These are phyloP conservation scores for Gossypium raimondii DNA, from an alignment of 345 rosid species.

Conservation along the genomic window DNA sequence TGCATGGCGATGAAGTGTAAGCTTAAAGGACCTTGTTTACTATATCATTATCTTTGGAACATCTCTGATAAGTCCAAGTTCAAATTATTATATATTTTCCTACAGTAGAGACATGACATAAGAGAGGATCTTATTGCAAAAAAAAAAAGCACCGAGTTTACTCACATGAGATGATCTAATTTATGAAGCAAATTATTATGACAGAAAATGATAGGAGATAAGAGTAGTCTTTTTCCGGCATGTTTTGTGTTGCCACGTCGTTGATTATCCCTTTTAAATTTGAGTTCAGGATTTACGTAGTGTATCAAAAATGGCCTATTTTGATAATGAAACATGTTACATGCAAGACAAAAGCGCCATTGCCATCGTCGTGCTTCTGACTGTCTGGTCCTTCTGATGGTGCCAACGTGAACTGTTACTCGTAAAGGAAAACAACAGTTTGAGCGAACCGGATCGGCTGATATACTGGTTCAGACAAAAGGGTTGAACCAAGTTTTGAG, in stretches of 20 bases:
- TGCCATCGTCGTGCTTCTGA: conserved; percentile 3
- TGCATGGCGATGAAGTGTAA: background rate
- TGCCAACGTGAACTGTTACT: background rate
- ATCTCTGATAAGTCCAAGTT: background rate
- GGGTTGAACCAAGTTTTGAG: too few relatives aligned
- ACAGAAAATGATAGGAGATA: background rate
- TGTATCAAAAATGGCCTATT: too few relatives aligned
- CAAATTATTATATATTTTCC: background rate
- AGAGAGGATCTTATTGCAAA: background rate
- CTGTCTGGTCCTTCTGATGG: background rate
- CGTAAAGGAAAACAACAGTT: background rate
- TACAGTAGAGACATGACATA: background rate
- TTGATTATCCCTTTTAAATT: too few relatives aligned
- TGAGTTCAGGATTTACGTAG: too few relatives aligned
- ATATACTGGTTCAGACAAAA: too few relatives aligned
- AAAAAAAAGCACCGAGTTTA: background rate
- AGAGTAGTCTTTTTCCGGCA: background rate
- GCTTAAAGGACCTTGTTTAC: background rate
- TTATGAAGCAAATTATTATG: background rate
- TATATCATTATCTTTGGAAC: too few relatives aligned
- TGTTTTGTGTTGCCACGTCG: background rate
- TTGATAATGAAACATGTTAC: too few relatives aligned
- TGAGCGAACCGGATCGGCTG: too few relatives aligned
- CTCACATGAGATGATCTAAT: background rate
- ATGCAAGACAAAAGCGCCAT: background rate